phyloP scores from a whole-genome alignment of 768 basidiomycete species.

The Pisolithus tinctorius region DNA sequence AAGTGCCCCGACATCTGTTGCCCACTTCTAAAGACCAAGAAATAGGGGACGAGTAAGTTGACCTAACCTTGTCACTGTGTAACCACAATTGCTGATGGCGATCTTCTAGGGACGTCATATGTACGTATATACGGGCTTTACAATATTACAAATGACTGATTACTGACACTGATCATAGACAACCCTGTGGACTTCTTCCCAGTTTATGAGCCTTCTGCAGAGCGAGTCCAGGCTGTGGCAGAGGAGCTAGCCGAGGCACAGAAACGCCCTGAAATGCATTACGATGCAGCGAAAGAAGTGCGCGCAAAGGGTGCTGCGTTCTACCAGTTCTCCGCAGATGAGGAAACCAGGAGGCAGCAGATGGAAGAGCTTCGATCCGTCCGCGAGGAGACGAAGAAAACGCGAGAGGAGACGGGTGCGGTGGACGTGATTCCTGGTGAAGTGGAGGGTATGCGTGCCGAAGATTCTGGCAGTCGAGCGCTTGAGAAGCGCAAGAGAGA shows the following conservation, averaged over 20 bases:
- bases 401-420: constrained; percentile 54
- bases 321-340: constrained; percentile 87
- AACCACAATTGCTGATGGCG: constrained; percentile 3
- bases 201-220: constrained; percentile 77
- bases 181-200: constrained; percentile 86
- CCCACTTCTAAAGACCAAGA: constrained; percentile 39
- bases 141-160: neutral
- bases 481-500: constrained; percentile 68
- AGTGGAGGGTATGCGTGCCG: constrained; percentile 65
- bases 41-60: constrained; percentile 45
- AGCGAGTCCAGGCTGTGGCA: constrained; percentile 68
- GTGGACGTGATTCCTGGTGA: constrained; percentile 61
- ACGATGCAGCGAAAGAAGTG: constrained; percentile 75
- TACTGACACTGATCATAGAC: constrained; percentile 34
- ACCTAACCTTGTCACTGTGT: neutral
- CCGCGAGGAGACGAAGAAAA: constrained; percentile 65
- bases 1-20: constrained; percentile 65
- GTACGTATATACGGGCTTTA: constrained; percentile 26
- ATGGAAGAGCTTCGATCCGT: constrained; percentile 74
- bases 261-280: constrained; percentile 70
- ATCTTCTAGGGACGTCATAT: constrained; percentile 49
- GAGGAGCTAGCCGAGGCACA: constrained; percentile 60
- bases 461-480: constrained; percentile 40
- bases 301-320: constrained; percentile 87
- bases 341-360: constrained; percentile 66